Evolutionary conservation across 2,329 filamentous ascomycete species (phyloP).

Genomic region (Botrytis porri): DNA sequence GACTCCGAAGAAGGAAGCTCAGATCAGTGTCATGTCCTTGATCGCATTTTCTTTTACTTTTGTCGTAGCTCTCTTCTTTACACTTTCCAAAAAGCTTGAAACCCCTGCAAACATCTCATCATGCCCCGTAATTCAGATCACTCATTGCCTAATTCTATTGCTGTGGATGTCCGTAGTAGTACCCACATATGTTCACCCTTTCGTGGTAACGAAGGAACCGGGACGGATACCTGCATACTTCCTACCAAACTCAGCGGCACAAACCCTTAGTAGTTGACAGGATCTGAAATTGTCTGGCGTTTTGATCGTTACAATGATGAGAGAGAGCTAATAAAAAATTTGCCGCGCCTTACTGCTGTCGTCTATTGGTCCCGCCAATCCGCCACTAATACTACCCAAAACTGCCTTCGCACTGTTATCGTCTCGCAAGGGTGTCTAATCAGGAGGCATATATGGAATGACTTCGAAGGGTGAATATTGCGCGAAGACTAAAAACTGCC

Average conservation of each 20-base stretch:
- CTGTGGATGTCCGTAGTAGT: background rate
- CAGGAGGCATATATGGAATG: too few relatives aligned
- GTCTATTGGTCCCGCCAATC: too few relatives aligned
- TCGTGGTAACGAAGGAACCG: slow-evolving; percentile 11
- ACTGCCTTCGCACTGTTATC: background rate
- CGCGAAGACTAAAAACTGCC: background rate
- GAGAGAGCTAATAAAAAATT: too few relatives aligned
- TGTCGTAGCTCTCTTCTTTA: slow-evolving; percentile 1
- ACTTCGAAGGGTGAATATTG: background rate
- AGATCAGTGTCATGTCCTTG: background rate
- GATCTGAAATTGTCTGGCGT: background rate
- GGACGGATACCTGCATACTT: background rate
- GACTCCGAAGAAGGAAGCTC: slow-evolving; percentile 29
- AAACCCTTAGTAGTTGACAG: background rate
- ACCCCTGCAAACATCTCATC: background rate
- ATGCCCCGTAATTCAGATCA: background rate
- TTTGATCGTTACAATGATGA: background rate
- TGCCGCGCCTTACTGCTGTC: background rate
- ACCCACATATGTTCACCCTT: slow-evolving; percentile 3
- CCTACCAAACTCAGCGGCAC: slow-evolving; percentile 8
- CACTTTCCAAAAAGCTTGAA: background rate
- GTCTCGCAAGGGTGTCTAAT: background rate
- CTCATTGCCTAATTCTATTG: background rate
- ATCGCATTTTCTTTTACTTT: slow-evolving; percentile 2
- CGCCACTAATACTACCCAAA: background rate